Evolutionary conservation across 2,329 filamentous ascomycete species (phyloP).

Genomic region (Aspergillus puulaauensis): DNA sequence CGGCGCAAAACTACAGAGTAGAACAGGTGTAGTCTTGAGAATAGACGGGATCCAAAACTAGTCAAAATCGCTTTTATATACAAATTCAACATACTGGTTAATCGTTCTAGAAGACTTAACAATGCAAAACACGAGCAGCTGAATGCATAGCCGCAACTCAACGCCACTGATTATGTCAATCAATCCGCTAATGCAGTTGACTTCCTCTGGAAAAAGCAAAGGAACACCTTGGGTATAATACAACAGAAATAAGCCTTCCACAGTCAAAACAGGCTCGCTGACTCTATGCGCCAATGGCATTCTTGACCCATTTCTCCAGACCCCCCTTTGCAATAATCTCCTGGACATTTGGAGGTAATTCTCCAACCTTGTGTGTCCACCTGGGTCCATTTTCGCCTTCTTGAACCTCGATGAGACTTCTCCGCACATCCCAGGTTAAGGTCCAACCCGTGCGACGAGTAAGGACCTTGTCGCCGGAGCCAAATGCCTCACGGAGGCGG

Average conservation of each 20-base stretch:
- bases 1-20: too few relatives aligned
- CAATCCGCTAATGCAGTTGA: background rate
- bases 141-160: background rate
- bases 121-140: background rate
- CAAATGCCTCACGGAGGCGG: constrained; percentile 36
- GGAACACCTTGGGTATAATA: constrained; percentile 8
- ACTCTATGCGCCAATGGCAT: constrained; percentile 39
- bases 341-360: constrained; percentile 82
- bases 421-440: constrained; percentile 74
- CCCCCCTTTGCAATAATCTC: constrained; percentile 78
- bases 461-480: constrained; percentile 19
- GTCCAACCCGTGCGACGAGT: constrained; percentile 60
- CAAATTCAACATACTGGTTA: too few relatives aligned
- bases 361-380: constrained; percentile 80
- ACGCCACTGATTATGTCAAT: background rate
- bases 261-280: background rate
- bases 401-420: constrained; percentile 68
- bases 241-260: background rate
- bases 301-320: constrained; percentile 79
- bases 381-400: constrained; percentile 66
- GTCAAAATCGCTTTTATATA: too few relatives aligned
- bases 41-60: too few relatives aligned
- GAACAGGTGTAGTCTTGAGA: too few relatives aligned
- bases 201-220: background rate
- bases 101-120: background rate